Evolutionary conservation across 495 filamentous ascomycete genomes (phyloP).

Genomic region (Schizothecium vesticola): DNA sequence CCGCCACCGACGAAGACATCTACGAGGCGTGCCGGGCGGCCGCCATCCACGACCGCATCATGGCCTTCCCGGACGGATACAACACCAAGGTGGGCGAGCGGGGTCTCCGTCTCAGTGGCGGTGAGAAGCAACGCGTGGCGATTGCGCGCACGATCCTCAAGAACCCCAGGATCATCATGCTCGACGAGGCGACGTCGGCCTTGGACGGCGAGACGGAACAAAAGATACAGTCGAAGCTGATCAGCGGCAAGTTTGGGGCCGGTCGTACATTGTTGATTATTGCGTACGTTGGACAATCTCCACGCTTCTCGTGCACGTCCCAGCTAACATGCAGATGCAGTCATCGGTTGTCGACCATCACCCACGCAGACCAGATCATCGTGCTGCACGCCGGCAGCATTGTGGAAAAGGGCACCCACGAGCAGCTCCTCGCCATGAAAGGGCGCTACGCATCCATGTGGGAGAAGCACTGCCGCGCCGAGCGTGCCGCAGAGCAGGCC

Average conservation of each 20-base stretch:
- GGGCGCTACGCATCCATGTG: constrained; percentile 91
- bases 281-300: constrained; percentile 39
- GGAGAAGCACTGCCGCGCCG: constrained; percentile 88
- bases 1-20: constrained; percentile 80
- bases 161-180: constrained; percentile 88
- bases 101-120: constrained; percentile 84
- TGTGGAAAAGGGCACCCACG: constrained; percentile 78
- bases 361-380: constrained; percentile 87
- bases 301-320: not conserved
- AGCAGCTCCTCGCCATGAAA: constrained; percentile 69
- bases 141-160: constrained; percentile 97
- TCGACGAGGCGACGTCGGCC: constrained; percentile 95
- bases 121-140: constrained; percentile 94
- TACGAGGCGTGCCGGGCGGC: constrained; percentile 85
- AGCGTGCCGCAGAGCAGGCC: constrained; percentile 73
- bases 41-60: constrained; percentile 92
- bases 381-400: constrained; percentile 84
- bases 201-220: constrained; percentile 95
- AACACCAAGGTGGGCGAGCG: constrained; percentile 91
- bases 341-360: constrained; percentile 92
- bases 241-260: constrained; percentile 67
- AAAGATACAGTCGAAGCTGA: constrained; percentile 83
- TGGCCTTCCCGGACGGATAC: constrained; percentile 89
- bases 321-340: constrained; percentile 24
- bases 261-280: constrained; percentile 74